Evolutionary conservation across 2,329 filamentous ascomycete genomes (phyloP), one percentile per base, ranked within the genome.

Genomic region (Aspergillus transmontanensis): DNA sequence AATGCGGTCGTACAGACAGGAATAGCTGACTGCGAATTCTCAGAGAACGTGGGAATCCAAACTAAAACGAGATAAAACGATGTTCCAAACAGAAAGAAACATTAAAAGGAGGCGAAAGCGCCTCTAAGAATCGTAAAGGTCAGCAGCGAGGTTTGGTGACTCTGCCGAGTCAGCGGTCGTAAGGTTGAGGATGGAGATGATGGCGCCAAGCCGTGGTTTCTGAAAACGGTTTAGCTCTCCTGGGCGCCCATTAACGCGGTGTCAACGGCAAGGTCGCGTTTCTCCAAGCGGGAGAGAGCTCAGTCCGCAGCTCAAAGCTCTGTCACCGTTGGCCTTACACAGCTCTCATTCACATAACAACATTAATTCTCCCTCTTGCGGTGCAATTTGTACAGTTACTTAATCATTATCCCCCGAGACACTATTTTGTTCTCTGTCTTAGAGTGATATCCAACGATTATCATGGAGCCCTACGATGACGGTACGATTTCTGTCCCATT

Each of bases 391-490:
- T 12, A 23, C 34, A 21, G 19, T 54, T 36, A 48, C 28, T 41
- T 39, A 30, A 26, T 57, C 11, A 43, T 26, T 32, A 19, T n/a
- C 2, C 10, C n/a, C 41, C 21, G 12, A 11, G 1, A n/a, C 2
- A 21, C 28, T 32, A 28, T 51, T 32, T 28, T n/a, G 2, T 51
- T 58, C 26, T 23, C 30, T 41, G 39, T 41, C 21, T 41, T 36
- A 11, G 11, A 39, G 34, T 23, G n/a, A 36, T n/a, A 6, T 26
- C 28, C 21, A 12, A 53, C 51, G 19, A 53, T 36, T 54, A 60
- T 46, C 59, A 78, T 78, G 76, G 76, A 78, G 46, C 65, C 71
- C 57, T 78, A 77, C 54, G 76, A 79, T 30, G 76, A 78, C 51
- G 72, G 75, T 71, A 66, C 65, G 63, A 59, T 65, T 66, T 61